Percentiles rank a stretch among this genome's conserved stretches.
Evolutionary conservation across 176 grass and related monocot genomes (phyloP).

Genomic region (Coix lacrymajobi): DNA sequence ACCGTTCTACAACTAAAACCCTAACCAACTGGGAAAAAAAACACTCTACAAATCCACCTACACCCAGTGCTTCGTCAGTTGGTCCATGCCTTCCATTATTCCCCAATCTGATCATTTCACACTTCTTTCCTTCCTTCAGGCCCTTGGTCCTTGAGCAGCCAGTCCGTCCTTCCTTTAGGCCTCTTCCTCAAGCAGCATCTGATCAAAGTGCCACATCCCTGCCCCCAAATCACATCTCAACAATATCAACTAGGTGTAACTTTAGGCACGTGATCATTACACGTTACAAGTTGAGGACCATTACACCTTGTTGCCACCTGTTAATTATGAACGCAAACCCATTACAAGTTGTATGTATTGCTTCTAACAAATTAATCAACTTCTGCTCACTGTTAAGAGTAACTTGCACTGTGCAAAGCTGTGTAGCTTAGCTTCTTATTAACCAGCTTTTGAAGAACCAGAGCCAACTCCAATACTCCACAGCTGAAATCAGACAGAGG

Average conservation of each 20-base stretch:
- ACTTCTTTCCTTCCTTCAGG: background rate
- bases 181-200: constrained; percentile 61
- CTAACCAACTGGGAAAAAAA: background rate
- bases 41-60: background rate
- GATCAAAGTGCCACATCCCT: constrained; percentile 95
- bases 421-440: constrained; percentile 61
- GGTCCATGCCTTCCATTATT: background rate
- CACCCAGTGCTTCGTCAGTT: background rate
- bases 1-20: background rate
- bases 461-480: constrained; percentile 86
- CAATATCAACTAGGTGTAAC: background rate
- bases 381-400: too few relatives aligned
- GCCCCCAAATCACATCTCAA: background rate
- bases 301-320: too few relatives aligned
- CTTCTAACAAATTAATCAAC: too few relatives aligned
- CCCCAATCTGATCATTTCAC: background rate
- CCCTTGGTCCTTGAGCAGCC: background rate
- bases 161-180: constrained; percentile 12
- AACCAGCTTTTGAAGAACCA: constrained; percentile 64
- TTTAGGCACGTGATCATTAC: too few relatives aligned
- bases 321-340: too few relatives aligned
- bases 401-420: too few relatives aligned
- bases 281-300: too few relatives aligned
- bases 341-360: too few relatives aligned
- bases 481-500: constrained; percentile 38